A percentile compares a stretch with the other conserved stretches of the same genome.
Conservation (phyloP, 2,329 filamentous ascomycete genomes). For the Monilinia polystroma region DNA sequence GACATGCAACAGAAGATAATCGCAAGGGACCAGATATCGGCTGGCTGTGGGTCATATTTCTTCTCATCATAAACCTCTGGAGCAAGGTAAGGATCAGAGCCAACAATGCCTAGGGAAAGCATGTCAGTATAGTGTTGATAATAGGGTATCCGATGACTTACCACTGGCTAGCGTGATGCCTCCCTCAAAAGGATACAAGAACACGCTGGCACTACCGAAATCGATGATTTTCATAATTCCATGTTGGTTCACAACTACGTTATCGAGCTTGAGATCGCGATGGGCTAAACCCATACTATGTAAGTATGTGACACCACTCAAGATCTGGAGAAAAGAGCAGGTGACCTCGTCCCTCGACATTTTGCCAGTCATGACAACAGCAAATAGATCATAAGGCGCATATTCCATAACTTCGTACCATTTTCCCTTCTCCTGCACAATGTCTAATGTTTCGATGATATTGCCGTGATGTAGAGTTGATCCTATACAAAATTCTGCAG, state of each 20-base stretch:
- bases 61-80: constrained; percentile 94
- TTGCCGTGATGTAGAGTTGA: constrained; percentile 97
- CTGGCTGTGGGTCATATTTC: constrained; percentile 89
- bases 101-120: constrained; percentile 61
- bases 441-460: constrained; percentile 96
- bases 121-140: constrained; percentile 20
- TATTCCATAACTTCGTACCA: constrained; percentile 99
- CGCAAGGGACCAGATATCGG: constrained; percentile 96
- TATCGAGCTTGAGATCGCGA: constrained; percentile 93
- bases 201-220: constrained; percentile 96
- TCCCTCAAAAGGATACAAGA: constrained; percentile 94
- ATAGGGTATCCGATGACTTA: constrained; percentile 47
- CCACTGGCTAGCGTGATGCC: constrained; percentile 78
- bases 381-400: constrained; percentile 92
- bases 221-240: constrained; percentile 99
- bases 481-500: constrained; percentile 96
- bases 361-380: constrained; percentile 97
- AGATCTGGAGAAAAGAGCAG: constrained; percentile 89
- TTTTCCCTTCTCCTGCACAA: constrained; percentile 86
- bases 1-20: constrained; percentile 99
- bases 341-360: constrained; percentile 90
- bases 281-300: constrained; percentile 95
- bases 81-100: constrained; percentile 91
- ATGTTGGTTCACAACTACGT: constrained; percentile 92
- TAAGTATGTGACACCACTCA: constrained; percentile 90